These are phyloP conservation scores for Melampsora larici-populina DNA, from an alignment of 1,284 basidiomycete species.

Conservation along the genomic window DNA sequence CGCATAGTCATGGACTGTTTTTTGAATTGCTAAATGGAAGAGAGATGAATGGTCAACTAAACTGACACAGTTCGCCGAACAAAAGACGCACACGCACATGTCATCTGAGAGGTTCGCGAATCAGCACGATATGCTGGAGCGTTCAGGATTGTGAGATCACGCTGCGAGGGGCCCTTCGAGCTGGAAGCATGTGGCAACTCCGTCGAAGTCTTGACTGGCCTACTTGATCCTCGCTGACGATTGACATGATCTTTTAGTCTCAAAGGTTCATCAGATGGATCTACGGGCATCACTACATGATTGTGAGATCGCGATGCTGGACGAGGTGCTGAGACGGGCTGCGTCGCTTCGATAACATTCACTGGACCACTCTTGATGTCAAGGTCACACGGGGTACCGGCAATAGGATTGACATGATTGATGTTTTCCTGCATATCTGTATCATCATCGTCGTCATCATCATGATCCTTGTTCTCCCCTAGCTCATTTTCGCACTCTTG, in stretches of 20 bases:
- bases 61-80: background rate
- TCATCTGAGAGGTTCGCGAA: background rate
- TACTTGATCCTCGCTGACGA: too few species aligned
- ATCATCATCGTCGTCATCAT: background rate
- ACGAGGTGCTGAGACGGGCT: background rate
- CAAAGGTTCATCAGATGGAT: background rate
- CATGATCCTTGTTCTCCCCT: background rate
- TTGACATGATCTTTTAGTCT: too few species aligned
- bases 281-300: background rate
- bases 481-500: background rate
- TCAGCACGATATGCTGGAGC: constrained; percentile 3
- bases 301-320: background rate
- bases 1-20: background rate
- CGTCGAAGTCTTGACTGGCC: background rate
- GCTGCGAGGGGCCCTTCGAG: background rate
- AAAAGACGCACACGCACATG: background rate
- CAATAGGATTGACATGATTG: background rate
- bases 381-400: background rate
- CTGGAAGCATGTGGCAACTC: background rate
- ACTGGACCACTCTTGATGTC: background rate
- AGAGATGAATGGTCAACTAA: background rate
- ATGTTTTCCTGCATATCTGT: background rate
- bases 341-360: background rate
- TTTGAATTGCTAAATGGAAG: background rate
- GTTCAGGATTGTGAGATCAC: background rate